Evolutionary conservation across 192 early-diverging fungal species (phyloP).

Genomic region (Podila clonocystis): DNA sequence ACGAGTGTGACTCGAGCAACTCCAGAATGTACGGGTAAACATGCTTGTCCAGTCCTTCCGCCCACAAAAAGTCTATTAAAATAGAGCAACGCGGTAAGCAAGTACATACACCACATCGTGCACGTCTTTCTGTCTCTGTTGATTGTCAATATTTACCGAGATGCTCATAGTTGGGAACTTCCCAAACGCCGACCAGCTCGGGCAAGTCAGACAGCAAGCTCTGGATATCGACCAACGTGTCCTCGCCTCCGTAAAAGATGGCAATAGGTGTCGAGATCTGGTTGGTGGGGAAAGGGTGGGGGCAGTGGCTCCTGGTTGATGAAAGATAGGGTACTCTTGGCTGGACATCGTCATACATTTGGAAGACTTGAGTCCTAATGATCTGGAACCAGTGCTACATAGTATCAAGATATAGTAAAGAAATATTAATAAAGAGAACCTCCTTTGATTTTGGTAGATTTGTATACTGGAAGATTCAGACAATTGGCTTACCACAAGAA

Average conservation of each 20-base stretch:
- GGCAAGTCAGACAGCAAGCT: slow-evolving; percentile 62
- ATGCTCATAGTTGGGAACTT: slow-evolving; percentile 85
- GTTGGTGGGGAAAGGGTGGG: slow-evolving; percentile 78
- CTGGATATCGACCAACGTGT: slow-evolving; percentile 83
- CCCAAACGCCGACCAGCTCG: slow-evolving; percentile 65
- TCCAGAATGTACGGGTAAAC: slow-evolving; percentile 58
- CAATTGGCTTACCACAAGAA: slow-evolving; percentile 72
- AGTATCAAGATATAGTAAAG: background rate
- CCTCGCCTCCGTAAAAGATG: slow-evolving; percentile 90
- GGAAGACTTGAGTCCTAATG: slow-evolving; percentile 83
- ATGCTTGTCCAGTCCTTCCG: slow-evolving; percentile 51
- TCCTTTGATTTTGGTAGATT: background rate
- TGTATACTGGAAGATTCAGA: no score
- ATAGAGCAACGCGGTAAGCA: background rate
- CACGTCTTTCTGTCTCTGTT: background rate
- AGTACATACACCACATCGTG: no score
- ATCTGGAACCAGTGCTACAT: slow-evolving; percentile 94
- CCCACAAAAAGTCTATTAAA: slow-evolving; percentile 61
- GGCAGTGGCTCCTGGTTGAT: slow-evolving; percentile 63
- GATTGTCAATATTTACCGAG: slow-evolving; percentile 51
- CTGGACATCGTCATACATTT: slow-evolving; percentile 92
- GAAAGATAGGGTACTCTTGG: slow-evolving; percentile 58
- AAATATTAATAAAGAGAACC: background rate
- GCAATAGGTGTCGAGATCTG: slow-evolving; percentile 89
- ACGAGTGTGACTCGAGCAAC: slow-evolving; percentile 37